These are phyloP conservation scores for Xylona heveae DNA, from an alignment of 495 filamentous ascomycete species.

Conservation along the genomic window DNA sequence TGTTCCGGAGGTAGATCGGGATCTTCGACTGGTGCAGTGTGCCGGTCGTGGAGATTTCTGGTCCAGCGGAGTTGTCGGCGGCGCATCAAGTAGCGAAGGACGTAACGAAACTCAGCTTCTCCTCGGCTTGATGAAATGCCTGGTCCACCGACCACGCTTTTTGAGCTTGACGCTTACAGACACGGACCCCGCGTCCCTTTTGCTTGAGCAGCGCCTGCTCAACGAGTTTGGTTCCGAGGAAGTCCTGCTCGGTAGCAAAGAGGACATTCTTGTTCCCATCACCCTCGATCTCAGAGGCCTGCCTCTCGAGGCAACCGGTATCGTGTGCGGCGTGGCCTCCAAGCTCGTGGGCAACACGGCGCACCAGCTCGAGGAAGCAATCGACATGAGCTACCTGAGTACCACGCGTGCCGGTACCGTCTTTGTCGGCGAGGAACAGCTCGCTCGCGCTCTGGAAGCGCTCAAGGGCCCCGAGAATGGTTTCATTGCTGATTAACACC, in stretches of 20 bases:
- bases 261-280: slow-evolving; percentile 68
- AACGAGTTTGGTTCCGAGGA: slow-evolving; percentile 32
- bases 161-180: slow-evolving; percentile 70
- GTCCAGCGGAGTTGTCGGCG: slow-evolving; percentile 18
- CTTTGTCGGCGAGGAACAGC: slow-evolving; percentile 54
- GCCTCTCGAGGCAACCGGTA: slow-evolving; percentile 76
- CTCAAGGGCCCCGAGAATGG: too few relatives aligned
- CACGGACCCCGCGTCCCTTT: slow-evolving; percentile 62
- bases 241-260: slow-evolving; percentile 57
- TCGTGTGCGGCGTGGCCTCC: slow-evolving; percentile 80
- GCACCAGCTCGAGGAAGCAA: slow-evolving; percentile 17
- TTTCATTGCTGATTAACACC: too few relatives aligned
- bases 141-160: slow-evolving; percentile 58
- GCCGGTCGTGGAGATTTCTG: slow-evolving; percentile 44
- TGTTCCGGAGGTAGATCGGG: slow-evolving; percentile 42
- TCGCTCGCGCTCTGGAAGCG: slow-evolving; percentile 47
- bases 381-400: slow-evolving; percentile 82
- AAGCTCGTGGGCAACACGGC: slow-evolving; percentile 37
- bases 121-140: slow-evolving; percentile 40
- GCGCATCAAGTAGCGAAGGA: slow-evolving; percentile 14
- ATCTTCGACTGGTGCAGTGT: slow-evolving; percentile 62
- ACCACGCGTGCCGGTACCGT: slow-evolving; percentile 83
- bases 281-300: slow-evolving; percentile 66
- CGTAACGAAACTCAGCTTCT: slow-evolving; percentile 34
- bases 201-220: slow-evolving; percentile 58